Evolutionary conservation across 106 monocot genomes (phyloP), one percentile per base, ranked within the genome.

Genomic region (Allium sativum): DNA sequence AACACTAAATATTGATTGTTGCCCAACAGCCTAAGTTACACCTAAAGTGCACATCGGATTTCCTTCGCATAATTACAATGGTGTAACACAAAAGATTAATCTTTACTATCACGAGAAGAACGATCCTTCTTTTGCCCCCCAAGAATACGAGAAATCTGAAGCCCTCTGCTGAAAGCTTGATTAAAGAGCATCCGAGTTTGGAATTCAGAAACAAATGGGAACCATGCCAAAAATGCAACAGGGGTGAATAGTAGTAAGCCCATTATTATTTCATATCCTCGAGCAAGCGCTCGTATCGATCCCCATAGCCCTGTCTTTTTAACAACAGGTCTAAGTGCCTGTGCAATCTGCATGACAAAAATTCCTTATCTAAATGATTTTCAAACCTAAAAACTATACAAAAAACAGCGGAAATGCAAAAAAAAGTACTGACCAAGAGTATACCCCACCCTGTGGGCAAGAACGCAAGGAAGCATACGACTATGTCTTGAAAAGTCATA

Each of bases 121-220:
- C 73, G 65, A 53, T 84, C 87, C 59, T 82, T 84, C 65, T 75
- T 74, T 1, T 80, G 93, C 16, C 85, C 88, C 51, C 93, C 93
- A 59, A 93, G 93, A 74, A 93, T 93, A 8, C 93, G 93, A 54
- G 85, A 93, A 55, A 89, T 93, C 56, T 93, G 93, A 14, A 93
- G 72, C 18, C 93, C 89, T 63, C 89, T 85, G 44, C 93, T 93
- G 61, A 93, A 93, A 9, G 93, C 89, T 64, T 86, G 93, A 72
- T 93, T 93, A 51, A 93, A 93, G 10, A 93, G 76, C 93, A 93
- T 93, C 2, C 93, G 75, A 0, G 85, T 93, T 63, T 93, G 93
- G 51, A 93, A 89, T 64, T 93, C 93, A 4, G 93, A 93, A 40
- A 89, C 89, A 72, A 93, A 89, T 1, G 93, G 93, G 40, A 93